Evolutionary conservation across 805 yeast species (phyloP).

Genomic region (Helenozyma rhizophorensis): DNA sequence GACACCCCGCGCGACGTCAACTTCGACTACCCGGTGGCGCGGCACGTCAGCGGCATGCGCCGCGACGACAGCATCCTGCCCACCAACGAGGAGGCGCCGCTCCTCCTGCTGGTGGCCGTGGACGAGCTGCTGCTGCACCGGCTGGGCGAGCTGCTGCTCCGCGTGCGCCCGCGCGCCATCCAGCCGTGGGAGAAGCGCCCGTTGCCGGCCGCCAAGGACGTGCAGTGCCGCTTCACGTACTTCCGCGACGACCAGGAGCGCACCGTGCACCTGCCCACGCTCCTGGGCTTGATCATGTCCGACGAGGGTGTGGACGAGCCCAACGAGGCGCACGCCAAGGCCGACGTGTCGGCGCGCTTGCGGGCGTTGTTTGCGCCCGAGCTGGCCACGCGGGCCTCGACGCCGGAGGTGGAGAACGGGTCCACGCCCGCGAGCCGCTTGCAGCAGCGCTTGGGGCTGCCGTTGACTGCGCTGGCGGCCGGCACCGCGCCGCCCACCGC

Average conservation of each 20-base stretch:
- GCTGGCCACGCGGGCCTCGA: no score
- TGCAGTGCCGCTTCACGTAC: constrained; percentile 72
- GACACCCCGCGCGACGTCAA: constrained; percentile 27
- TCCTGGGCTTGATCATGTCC: constrained; percentile 57
- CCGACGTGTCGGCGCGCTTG: background rate
- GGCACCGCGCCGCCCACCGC: constrained; percentile 2
- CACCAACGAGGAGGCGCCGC: constrained; percentile 24
- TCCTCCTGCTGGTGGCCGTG: constrained; percentile 25
- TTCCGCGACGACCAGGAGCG: constrained; percentile 85
- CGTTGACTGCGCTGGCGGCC: constrained; percentile 1
- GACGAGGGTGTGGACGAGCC: constrained; percentile 1
- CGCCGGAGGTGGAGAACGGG: no score
- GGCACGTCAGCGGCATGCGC: constrained; percentile 4
- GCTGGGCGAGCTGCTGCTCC: constrained; percentile 39
- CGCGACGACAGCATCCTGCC: constrained; percentile 9
- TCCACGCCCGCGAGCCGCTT: background rate
- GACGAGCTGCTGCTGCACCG: constrained; percentile 29
- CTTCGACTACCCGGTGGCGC: constrained; percentile 34
- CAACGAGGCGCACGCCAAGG: background rate
- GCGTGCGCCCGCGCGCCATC: constrained; percentile 70
- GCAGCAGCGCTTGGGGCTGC: constrained; percentile 5
- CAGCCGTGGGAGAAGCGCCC: constrained; percentile 64
- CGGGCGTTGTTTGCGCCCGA: no score
- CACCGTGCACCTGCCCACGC: constrained; percentile 86
- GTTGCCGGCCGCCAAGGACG: constrained; percentile 3